Base-by-base conservation (phyloP, 371 early-diverging fungal genomes). In the Mucor irregularis region DNA sequence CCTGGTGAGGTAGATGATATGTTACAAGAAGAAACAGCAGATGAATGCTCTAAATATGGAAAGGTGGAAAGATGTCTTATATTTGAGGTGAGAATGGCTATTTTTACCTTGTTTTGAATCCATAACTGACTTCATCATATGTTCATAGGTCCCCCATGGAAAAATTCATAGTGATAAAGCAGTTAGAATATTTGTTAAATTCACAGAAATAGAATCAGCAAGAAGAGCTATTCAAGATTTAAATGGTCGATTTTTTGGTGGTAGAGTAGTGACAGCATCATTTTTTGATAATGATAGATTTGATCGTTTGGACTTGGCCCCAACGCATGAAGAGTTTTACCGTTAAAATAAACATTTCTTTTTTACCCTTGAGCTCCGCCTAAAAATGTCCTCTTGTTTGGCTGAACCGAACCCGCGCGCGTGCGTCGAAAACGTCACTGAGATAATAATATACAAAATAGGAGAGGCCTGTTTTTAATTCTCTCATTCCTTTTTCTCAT, bases 181-280 rank as follows among this genome's bases (percentile, higher is more conserved):
- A 1, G 89, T 88, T 7, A 76, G 86, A 24, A 87, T 91, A 17
- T 91, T 84, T 68, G 86, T 91, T 13, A 81, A 85, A 53, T 91
- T 91, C 66, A 71, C 53, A 3, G 30, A 63, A 4, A 30, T 58
- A 0, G 74, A 71, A 16, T 69, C 84, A 7, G 90, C 89, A 4
- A 62, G 65, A n/a, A 60, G 64, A 21, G 90, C 92, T 2, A 49
- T 80, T 5, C 45, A 52, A 6, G 90, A 85, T 58, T 56, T 92
- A 49, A 67, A 92, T 58, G 86, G 88, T 14, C 83, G 92, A 4
- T 90, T 76, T 56, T 92, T 92, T 79, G 92, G 87, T 9, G 90
- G 90, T 6, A 77, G 89, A 14, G 64, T 76, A 6, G 84, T 92
- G 4, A 54, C 71, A 5, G 90, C 89, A 0, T 64, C 61, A n/a